These are phyloP conservation scores for Clitopilus hobsonii DNA, from an alignment of 768 basidiomycete genomes.

Conservation along the genomic window DNA sequence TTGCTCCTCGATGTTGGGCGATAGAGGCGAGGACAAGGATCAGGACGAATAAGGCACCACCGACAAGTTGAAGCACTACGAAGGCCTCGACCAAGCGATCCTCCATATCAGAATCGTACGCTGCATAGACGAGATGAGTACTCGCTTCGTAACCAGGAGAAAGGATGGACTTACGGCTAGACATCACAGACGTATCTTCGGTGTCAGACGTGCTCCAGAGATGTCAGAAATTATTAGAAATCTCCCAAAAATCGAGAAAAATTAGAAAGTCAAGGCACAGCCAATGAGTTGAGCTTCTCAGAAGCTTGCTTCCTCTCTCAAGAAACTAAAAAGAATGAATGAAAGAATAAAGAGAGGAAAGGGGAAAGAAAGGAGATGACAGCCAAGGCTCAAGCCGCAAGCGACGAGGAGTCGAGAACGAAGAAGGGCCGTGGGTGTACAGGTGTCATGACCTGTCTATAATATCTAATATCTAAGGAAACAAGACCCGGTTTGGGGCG, in stretches of 20 bases:
- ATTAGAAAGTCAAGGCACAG: neutral
- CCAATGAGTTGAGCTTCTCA: neutral
- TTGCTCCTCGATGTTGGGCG: constrained; percentile 14
- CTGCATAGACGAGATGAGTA: neutral
- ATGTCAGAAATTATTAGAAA: neutral
- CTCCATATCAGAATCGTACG: neutral
- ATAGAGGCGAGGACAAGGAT: constrained; percentile 21
- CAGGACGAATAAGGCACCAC: constrained; percentile 19
- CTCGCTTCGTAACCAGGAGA: neutral
- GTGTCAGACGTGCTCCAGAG: neutral
- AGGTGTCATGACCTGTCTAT: neutral
- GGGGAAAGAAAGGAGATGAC: neutral
- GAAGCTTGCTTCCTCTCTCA: neutral
- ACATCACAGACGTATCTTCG: constrained; percentile 2
- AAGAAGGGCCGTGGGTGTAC: neutral
- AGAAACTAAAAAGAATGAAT: neutral
- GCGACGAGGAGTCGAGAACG: neutral
- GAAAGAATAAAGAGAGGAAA: neutral
- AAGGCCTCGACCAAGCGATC: constrained; percentile 16
- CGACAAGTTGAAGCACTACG: constrained; percentile 24
- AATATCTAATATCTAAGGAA: neutral
- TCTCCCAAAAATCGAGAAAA: neutral
- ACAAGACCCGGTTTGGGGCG: neutral
- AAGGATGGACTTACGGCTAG: constrained; percentile 4
- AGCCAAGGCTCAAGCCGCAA: neutral